Evolutionary conservation across 345 rosid genomes (phyloP).

Genomic region (Aquilaria yunnanensis): DNA sequence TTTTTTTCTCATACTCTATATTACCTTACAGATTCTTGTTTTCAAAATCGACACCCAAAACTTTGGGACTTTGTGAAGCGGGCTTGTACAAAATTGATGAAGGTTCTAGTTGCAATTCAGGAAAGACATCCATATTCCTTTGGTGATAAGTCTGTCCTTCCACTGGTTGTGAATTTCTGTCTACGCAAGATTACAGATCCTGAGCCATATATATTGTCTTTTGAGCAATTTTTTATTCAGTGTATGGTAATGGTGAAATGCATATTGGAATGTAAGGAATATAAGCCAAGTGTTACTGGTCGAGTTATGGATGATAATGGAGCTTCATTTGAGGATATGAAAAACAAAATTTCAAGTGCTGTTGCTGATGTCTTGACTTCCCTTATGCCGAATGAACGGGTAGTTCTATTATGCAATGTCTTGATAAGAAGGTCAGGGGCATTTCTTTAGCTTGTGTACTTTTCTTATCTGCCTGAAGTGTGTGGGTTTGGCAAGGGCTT

Average conservation of each 20-base stretch:
- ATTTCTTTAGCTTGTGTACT: conserved; percentile 6
- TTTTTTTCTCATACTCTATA: conserved; percentile 4
- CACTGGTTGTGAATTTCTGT: conserved; percentile 77
- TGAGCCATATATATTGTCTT: conserved; percentile 47
- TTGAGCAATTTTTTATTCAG: conserved; percentile 79
- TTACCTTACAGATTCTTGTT: conserved; percentile 60
- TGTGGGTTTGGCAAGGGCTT: background rate
- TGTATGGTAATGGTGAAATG: conserved; percentile 96
- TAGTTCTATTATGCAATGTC: conserved; percentile 73
- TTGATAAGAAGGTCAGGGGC: conserved; percentile 75
- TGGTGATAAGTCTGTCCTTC: conserved; percentile 88
- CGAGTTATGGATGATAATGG: conserved; percentile 85
- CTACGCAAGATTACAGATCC: conserved; percentile 80
- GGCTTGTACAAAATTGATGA: conserved; percentile 88
- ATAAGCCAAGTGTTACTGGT: conserved; percentile 78
- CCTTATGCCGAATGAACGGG: conserved; percentile 78
- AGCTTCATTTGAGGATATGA: conserved; percentile 69
- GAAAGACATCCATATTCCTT: conserved; percentile 92
- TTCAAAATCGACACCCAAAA: conserved; percentile 56
- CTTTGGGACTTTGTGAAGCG: conserved; percentile 76
- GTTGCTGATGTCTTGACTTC: conserved; percentile 65
- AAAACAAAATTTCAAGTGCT: conserved; percentile 67
- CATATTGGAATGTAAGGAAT: conserved; percentile 90
- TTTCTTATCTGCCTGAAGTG: background rate
- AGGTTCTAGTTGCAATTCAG: conserved; percentile 78